phyloP scores from a whole-genome alignment of 768 basidiomycete genomes.

The Trametes sanguinea region DNA sequence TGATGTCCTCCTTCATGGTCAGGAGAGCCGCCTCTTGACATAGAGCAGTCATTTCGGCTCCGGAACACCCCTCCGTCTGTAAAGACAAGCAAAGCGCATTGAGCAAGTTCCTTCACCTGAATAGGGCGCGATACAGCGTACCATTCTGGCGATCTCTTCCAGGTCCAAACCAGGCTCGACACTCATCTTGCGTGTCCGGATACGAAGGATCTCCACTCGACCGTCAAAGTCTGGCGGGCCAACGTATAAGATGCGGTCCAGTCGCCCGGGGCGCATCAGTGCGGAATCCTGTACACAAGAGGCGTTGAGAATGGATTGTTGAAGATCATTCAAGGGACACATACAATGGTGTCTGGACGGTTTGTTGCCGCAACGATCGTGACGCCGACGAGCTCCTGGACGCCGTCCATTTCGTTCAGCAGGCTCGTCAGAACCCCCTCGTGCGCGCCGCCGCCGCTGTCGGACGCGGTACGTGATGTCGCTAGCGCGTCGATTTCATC shows the following conservation, averaged over 20 bases:
- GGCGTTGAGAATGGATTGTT: no score
- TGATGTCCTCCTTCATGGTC: conserved; percentile 87
- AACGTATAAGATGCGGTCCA: conserved; percentile 93
- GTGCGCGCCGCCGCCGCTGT: conserved; percentile 58
- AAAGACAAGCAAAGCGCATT: background rate
- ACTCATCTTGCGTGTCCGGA: conserved; percentile 79
- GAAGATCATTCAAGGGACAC: conserved; percentile 32
- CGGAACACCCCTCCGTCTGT: conserved; percentile 94
- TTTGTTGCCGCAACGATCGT: conserved; percentile 96
- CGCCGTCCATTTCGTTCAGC: conserved; percentile 98
- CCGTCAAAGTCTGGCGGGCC: conserved; percentile 85
- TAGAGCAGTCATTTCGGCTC: conserved; percentile 87
- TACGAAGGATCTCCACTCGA: conserved; percentile 81
- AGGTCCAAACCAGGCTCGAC: conserved; percentile 72
- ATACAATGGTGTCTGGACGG: conserved; percentile 85
- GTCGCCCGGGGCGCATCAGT: conserved; percentile 89
- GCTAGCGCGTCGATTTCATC: conserved; percentile 98
- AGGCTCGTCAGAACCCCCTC: conserved; percentile 92
- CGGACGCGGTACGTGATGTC: conserved; percentile 63
- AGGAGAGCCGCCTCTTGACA: conserved; percentile 95
- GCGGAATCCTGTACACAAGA: conserved; percentile 74
- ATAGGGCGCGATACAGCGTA: conserved; percentile 35
- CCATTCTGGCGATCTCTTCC: conserved; percentile 66
- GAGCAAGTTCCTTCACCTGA: background rate
- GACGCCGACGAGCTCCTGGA: conserved; percentile 93